Evolutionary conservation across 768 basidiomycete species (phyloP).

Genomic region (Omphalotus guepiniiformis): DNA sequence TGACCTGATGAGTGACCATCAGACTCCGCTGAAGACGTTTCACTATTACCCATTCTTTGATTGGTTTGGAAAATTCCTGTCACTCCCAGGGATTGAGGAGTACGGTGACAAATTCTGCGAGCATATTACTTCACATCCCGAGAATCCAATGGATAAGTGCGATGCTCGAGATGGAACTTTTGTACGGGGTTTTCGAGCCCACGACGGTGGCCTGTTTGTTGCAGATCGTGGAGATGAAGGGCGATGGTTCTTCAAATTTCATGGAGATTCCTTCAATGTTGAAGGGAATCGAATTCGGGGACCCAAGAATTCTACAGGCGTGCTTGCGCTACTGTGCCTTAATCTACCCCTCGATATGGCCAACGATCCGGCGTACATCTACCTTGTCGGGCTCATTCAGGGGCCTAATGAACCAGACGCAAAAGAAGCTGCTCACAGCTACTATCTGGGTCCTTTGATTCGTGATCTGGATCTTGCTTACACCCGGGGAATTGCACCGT

Average conservation of each 20-base stretch:
- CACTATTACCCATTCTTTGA: conserved; percentile 8
- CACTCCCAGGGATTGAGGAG: background rate
- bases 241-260: conserved; percentile 4
- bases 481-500: background rate
- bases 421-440: conserved; percentile 1
- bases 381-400: conserved; percentile 6
- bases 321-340: conserved; percentile 4
- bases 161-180: background rate
- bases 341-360: conserved; percentile 6
- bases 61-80: conserved; percentile 7
- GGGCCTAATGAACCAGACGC: conserved; percentile 5
- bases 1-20: too few species aligned
- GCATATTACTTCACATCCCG: background rate
- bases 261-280: conserved; percentile 4
- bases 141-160: background rate
- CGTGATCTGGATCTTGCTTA: conserved; percentile 1
- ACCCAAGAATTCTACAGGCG: conserved; percentile 2
- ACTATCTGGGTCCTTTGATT: conserved; percentile 5
- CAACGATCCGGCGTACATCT: conserved; percentile 7
- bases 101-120: conserved; percentile 7
- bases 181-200: background rate
- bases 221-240: conserved; percentile 4
- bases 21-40: conserved; percentile 4
- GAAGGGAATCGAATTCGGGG: conserved; percentile 6
- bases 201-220: background rate